These are phyloP conservation scores for Prinsepia uniflora DNA, from an alignment of 306 rosid species.

Conservation along the genomic window DNA sequence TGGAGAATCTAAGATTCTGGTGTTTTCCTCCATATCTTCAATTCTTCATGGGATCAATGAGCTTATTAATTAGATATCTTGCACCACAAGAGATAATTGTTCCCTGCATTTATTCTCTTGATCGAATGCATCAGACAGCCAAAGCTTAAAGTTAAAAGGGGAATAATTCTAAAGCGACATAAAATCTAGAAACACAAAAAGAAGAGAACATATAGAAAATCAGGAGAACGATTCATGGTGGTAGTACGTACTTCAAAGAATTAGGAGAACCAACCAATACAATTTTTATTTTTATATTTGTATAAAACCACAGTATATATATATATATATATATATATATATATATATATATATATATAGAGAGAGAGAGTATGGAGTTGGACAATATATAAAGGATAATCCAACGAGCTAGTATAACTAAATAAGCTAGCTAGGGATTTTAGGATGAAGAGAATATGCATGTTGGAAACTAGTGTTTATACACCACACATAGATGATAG, in stretches of 20 bases:
- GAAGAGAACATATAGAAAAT: slow-evolving; percentile 8
- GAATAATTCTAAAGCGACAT: slow-evolving; percentile 18
- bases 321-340: too few species aligned
- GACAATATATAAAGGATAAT: too few species aligned
- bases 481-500: too few species aligned
- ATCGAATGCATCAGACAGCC: not conserved
- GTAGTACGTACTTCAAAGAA: slow-evolving; percentile 9
- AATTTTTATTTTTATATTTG: not conserved
- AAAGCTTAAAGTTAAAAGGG: slow-evolving; percentile 15
- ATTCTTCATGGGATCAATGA: not conserved
- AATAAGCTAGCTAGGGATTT: too few species aligned
- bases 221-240: slow-evolving; percentile 21
- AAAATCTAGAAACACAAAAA: slow-evolving; percentile 8
- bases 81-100: not conserved
- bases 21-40: not conserved
- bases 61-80: not conserved
- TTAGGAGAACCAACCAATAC: slow-evolving; percentile 12
- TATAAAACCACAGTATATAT: not conserved
- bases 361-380: too few species aligned
- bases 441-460: not conserved
- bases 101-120: slow-evolving; percentile 11
- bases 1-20: not conserved
- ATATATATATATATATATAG: too few species aligned
- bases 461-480: not conserved
- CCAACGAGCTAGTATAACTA: too few species aligned